These are phyloP conservation scores for Rhynchosporium graminicola DNA, from an alignment of 2,329 filamentous ascomycete species.

Conservation along the genomic window DNA sequence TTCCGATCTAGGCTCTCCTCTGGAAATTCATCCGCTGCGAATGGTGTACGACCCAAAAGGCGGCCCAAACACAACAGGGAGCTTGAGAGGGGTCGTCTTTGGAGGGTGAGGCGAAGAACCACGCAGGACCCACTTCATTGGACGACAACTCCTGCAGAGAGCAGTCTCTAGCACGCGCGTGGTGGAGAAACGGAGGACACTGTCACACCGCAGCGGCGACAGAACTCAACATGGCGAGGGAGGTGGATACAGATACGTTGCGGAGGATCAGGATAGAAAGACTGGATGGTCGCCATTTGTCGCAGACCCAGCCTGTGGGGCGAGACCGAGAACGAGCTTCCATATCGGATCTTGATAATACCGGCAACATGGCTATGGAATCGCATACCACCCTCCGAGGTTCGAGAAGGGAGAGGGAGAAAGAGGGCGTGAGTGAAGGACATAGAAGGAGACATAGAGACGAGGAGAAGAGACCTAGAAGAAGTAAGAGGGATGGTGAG, in stretches of 20 bases:
- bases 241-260: slow-evolving; percentile 30
- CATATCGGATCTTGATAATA: slow-evolving; percentile 21
- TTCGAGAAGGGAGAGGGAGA: slow-evolving; percentile 16
- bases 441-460: slow-evolving; percentile 31
- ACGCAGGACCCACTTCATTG: slow-evolving; percentile 30
- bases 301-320: background rate
- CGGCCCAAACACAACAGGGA: slow-evolving; percentile 1
- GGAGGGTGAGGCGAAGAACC: slow-evolving; percentile 32
- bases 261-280: slow-evolving; percentile 37
- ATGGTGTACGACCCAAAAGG: slow-evolving; percentile 17
- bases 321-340: slow-evolving; percentile 4
- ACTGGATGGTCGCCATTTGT: slow-evolving; percentile 26
- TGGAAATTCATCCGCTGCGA: slow-evolving; percentile 24
- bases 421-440: slow-evolving; percentile 20
- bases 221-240: background rate
- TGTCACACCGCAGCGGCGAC: slow-evolving; percentile 13
- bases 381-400: slow-evolving; percentile 33
- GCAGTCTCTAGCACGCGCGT: slow-evolving; percentile 26
- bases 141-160: slow-evolving; percentile 19
- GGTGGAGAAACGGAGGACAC: slow-evolving; percentile 27
- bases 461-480: slow-evolving; percentile 30
- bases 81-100: background rate
- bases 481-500: slow-evolving; percentile 26
- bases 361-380: slow-evolving; percentile 33
- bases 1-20: slow-evolving; percentile 17